phyloP scores from a whole-genome alignment of 371 early-diverging fungal species.

The Rhizopus sp. region DNA sequence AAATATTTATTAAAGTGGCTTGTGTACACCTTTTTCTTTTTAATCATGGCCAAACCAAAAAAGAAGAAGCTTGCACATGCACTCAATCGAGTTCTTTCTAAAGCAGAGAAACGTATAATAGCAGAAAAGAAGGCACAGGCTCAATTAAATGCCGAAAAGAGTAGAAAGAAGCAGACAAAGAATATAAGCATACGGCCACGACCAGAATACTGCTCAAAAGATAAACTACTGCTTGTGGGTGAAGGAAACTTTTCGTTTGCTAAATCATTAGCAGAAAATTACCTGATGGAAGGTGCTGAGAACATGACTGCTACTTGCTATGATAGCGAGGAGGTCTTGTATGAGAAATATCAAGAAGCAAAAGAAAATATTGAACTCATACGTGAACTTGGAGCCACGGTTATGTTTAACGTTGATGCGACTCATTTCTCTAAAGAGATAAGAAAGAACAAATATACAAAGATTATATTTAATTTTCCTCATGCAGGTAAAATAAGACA shows the following conservation, averaged over 20 bases:
- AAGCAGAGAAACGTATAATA: constrained; percentile 13
- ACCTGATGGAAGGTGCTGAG: constrained; percentile 46
- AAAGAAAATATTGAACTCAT: constrained; percentile 68
- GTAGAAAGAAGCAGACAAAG: constrained; percentile 22
- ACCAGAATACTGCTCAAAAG: constrained; percentile 44
- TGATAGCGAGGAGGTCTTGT: constrained; percentile 69
- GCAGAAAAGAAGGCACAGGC: constrained; percentile 16
- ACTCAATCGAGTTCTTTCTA: constrained; percentile 17
- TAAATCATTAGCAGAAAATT: constrained; percentile 59
- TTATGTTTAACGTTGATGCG: constrained; percentile 81
- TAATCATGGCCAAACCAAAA: constrained; percentile 23
- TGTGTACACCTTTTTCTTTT: not conserved
- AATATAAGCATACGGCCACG: constrained; percentile 13
- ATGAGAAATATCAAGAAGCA: constrained; percentile 79
- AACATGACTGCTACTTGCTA: constrained; percentile 76
- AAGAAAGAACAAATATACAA: constrained; percentile 63
- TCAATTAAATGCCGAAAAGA: constrained; percentile 16
- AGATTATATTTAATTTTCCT: constrained; percentile 96
- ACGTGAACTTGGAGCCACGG: constrained; percentile 59
- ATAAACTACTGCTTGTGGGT: constrained; percentile 68
- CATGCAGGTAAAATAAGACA: constrained; percentile 71
- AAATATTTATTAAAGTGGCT: too few species aligned
- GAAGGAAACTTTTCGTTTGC: constrained; percentile 93
- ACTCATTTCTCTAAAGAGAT: constrained; percentile 69
- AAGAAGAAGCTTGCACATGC: constrained; percentile 23